Conservation (phyloP, 129 eudicot genomes). For the Solidago caesia region DNA sequence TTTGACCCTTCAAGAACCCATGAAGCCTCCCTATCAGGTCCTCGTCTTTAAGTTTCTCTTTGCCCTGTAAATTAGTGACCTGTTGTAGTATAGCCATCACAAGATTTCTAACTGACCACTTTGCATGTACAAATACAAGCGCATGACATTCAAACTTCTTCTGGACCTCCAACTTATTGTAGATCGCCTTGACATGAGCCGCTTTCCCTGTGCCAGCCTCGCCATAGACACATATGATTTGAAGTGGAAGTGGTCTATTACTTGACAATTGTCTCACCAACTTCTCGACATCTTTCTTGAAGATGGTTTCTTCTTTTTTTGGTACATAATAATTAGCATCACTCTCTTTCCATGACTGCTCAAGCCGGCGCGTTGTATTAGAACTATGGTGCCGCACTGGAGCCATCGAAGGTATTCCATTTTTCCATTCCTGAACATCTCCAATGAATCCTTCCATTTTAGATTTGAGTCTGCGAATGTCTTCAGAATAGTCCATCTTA, state of each 20-base stretch:
- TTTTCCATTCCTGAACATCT: conserved; percentile 21
- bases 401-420: conserved; percentile 19
- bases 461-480: conserved; percentile 9
- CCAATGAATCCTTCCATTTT: conserved; percentile 24
- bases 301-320: conserved; percentile 25
- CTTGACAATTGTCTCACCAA: conserved; percentile 27
- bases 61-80: background rate
- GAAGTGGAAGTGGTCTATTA: conserved; percentile 24
- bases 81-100: conserved; percentile 30
- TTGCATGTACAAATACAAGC: conserved; percentile 27
- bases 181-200: conserved; percentile 35
- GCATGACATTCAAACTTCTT: conserved; percentile 32
- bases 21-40: conserved; percentile 15
- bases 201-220: conserved; percentile 42
- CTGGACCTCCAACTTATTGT: conserved; percentile 25
- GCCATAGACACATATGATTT: conserved; percentile 36
- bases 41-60: conserved; percentile 20
- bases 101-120: conserved; percentile 19
- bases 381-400: conserved; percentile 15
- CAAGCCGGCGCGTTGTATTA: background rate
- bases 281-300: conserved; percentile 34
- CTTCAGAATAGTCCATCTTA: conserved; percentile 3
- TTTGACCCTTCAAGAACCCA: conserved; percentile 9
- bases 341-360: conserved; percentile 28
- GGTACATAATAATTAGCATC: conserved; percentile 20